Evolutionary conservation across 257 asterid species (phyloP).

Genomic region (Ilex asprella): DNA sequence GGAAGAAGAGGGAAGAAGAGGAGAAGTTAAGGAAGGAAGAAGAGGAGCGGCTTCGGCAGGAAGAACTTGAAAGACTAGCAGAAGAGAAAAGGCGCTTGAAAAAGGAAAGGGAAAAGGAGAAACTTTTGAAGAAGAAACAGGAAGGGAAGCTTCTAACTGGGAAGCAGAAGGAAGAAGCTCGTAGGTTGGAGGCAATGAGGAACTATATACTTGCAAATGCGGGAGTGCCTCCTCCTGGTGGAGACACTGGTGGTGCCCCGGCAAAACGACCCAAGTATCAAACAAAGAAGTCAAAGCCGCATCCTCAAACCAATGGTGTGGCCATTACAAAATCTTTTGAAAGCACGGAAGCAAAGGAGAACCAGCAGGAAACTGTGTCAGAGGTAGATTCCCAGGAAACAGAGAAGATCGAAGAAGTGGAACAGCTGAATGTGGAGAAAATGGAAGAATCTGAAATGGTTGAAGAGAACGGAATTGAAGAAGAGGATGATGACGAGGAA

Average conservation of each 20-base stretch:
- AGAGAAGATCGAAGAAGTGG: conserved; percentile 20
- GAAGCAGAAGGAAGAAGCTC: conserved; percentile 91
- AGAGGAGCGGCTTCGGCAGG: conserved; percentile 66
- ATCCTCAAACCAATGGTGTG: conserved; percentile 57
- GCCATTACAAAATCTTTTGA: conserved; percentile 36
- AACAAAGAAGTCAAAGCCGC: conserved; percentile 66
- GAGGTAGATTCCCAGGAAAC: conserved; percentile 38
- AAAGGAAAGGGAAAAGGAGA: conserved; percentile 89
- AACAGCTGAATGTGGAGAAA: conserved; percentile 27
- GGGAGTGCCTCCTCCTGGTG: conserved; percentile 36
- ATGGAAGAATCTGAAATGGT: conserved; percentile 28
- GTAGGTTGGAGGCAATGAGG: conserved; percentile 80
- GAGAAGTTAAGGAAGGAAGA: conserved; percentile 84
- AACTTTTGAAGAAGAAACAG: conserved; percentile 65
- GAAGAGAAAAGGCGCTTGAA: conserved; percentile 84
- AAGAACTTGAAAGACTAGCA: conserved; percentile 62
- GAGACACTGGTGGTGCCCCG: conserved; percentile 45
- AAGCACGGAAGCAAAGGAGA: conserved; percentile 32
- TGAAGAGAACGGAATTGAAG: conserved; percentile 56
- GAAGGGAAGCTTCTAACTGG: conserved; percentile 81
- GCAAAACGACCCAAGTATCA: conserved; percentile 68
- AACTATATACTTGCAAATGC: conserved; percentile 74
- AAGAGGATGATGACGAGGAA: conserved; percentile 67
- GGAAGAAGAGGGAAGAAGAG: conserved; percentile 69
- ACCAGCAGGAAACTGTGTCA: conserved; percentile 27